A percentile compares a stretch with the other conserved stretches of the same genome.
Conservation (phyloP, 345 rosid genomes). For the Dovyalis caffra region DNA sequence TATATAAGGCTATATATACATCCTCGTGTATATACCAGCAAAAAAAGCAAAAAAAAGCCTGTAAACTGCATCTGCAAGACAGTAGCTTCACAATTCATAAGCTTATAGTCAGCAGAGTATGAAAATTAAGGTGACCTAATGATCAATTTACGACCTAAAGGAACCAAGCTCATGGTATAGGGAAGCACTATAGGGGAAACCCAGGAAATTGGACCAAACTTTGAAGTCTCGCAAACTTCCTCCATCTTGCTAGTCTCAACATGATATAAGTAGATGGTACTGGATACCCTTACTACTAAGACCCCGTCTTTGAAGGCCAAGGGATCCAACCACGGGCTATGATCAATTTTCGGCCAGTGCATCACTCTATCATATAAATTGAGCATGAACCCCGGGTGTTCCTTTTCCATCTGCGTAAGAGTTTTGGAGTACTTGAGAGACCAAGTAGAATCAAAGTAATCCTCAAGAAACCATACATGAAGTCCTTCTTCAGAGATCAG, state of each 20-base stretch:
- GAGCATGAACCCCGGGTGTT: constrained; percentile 17
- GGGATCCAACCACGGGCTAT: constrained; percentile 35
- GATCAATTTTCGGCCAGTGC: background rate
- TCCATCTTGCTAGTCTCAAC: constrained; percentile 22
- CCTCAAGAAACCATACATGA: constrained; percentile 42
- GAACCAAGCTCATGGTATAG: constrained; percentile 35
- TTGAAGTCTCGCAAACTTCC: constrained; percentile 9
- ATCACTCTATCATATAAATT: constrained; percentile 19
- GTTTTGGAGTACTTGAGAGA: constrained; percentile 26
- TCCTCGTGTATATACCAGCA: no score
- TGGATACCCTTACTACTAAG: constrained; percentile 32
- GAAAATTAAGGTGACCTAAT: background rate
- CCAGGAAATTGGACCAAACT: constrained; percentile 20
- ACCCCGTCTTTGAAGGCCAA: constrained; percentile 41
- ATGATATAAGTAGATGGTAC: constrained; percentile 22
- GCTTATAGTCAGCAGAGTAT: background rate
- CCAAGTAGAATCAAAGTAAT: constrained; percentile 41
- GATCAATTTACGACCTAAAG: constrained; percentile 1
- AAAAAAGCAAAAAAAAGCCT: no score
- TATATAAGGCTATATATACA: no score
- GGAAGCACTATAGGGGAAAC: constrained; percentile 31
- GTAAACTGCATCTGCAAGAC: no score
- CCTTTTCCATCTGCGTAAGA: constrained; percentile 31
- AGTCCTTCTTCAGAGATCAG: constrained; percentile 35
- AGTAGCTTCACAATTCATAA: no score